A percentile compares a stretch with the other conserved stretches of the same genome.
Evolutionary conservation across 1,139 yeast species (phyloP).

Genomic region (Pichia sp.): DNA sequence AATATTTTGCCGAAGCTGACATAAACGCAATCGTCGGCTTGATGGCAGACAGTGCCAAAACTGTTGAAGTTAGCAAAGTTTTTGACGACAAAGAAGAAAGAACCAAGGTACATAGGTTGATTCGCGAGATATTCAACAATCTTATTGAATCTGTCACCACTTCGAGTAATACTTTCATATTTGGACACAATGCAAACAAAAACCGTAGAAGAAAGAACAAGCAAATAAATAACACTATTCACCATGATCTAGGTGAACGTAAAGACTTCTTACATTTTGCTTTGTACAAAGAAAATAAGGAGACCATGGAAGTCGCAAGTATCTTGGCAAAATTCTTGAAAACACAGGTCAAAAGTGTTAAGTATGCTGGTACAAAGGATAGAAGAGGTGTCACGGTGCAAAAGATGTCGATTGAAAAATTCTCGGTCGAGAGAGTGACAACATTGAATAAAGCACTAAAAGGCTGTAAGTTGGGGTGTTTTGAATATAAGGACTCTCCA

Average conservation of each 20-base stretch:
- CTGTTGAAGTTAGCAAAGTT: slow-evolving; percentile 51
- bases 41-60: slow-evolving; percentile 50
- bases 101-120: slow-evolving; percentile 69
- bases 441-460: slow-evolving; percentile 70
- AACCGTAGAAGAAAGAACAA: slow-evolving; percentile 34
- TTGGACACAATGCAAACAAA: slow-evolving; percentile 40
- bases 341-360: slow-evolving; percentile 61
- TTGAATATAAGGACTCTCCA: slow-evolving; percentile 58
- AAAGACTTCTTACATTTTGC: slow-evolving; percentile 72
- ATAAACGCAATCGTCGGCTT: slow-evolving; percentile 51
- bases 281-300: slow-evolving; percentile 89
- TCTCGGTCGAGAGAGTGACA: slow-evolving; percentile 74
- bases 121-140: slow-evolving; percentile 70
- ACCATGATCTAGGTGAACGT: slow-evolving; percentile 63
- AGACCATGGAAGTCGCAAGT: slow-evolving; percentile 92
- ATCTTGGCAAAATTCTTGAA: slow-evolving; percentile 68
- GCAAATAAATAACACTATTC: slow-evolving; percentile 41
- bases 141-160: slow-evolving; percentile 78
- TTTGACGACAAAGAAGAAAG: slow-evolving; percentile 69
- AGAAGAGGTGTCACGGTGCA: slow-evolving; percentile 95
- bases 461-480: slow-evolving; percentile 75
- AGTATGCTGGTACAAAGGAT: slow-evolving; percentile 95
- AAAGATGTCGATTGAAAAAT: slow-evolving; percentile 63
- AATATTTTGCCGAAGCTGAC: slow-evolving; percentile 56
- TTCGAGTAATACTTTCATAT: slow-evolving; percentile 56